A percentile compares a stretch with the other conserved stretches of the same genome.
phyloP scores from a whole-genome alignment of 164 flowering plant genomes.

The Vitis amurensis region DNA sequence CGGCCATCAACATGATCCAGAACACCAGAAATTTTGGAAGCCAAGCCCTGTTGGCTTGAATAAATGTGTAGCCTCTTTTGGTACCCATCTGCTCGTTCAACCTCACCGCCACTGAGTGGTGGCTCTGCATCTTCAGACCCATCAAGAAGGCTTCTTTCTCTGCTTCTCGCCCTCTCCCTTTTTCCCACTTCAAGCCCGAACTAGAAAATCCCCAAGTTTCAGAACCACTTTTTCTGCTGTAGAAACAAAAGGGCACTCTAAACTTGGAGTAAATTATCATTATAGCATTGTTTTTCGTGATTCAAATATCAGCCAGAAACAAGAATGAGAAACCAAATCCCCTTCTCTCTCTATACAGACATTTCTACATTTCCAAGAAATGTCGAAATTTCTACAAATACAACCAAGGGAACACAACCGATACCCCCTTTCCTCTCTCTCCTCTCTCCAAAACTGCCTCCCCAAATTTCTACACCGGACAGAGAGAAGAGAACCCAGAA shows the following conservation, averaged over 20 bases:
- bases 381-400: too few species aligned
- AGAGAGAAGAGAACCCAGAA: conserved; percentile 9
- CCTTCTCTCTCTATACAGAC: not conserved
- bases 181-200: conserved; percentile 26
- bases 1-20: conserved; percentile 42
- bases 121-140: conserved; percentile 39
- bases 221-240: conserved; percentile 21
- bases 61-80: conserved; percentile 36
- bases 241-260: conserved; percentile 8
- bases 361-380: too few species aligned
- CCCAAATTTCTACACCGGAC: not conserved
- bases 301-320: conserved; percentile 1
- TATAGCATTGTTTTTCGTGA: conserved; percentile 31
- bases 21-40: conserved; percentile 37
- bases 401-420: too few species aligned
- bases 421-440: not conserved
- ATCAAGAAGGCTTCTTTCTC: conserved; percentile 17
- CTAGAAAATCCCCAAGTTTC: conserved; percentile 11
- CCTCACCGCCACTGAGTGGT: conserved; percentile 44
- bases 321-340: not conserved
- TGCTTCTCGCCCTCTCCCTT: conserved; percentile 4
- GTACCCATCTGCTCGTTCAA: conserved; percentile 43
- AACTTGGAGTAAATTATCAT: conserved; percentile 14
- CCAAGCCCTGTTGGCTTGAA: conserved; percentile 42
- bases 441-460: not conserved